These are phyloP conservation scores for Nelumbo lutea DNA, from an alignment of 164 flowering plant genomes.

Conservation along the genomic window DNA sequence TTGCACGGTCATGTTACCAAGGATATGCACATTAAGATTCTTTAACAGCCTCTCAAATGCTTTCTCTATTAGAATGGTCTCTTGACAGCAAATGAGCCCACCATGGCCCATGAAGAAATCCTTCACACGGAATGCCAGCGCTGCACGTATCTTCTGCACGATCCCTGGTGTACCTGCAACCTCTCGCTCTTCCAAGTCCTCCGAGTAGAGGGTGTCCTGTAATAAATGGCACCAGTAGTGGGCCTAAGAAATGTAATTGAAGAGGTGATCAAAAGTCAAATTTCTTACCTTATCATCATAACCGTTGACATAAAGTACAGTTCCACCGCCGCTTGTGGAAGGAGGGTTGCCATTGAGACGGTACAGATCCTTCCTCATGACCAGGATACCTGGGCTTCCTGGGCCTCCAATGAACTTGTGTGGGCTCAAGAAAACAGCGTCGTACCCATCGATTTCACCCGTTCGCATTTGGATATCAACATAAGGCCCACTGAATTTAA, in stretches of 20 bases:
- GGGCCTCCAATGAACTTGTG: constrained; percentile 23
- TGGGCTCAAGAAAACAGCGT: constrained; percentile 17
- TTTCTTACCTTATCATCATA: constrained; percentile 8
- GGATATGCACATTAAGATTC: constrained; percentile 4
- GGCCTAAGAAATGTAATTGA: too few relatives aligned
- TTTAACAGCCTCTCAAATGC: neutral
- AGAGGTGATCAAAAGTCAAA: neutral
- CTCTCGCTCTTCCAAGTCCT: constrained; percentile 13
- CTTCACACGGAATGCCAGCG: constrained; percentile 13
- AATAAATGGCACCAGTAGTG: neutral
- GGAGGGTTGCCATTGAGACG: constrained; percentile 15
- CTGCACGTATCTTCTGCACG: constrained; percentile 18
- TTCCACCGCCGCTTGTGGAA: constrained; percentile 17
- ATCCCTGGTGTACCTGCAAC: constrained; percentile 18
- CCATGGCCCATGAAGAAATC: constrained; percentile 5
- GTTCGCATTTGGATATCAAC: constrained; percentile 15
- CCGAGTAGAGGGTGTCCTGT: constrained; percentile 1
- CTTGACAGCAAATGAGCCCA: constrained; percentile 1
- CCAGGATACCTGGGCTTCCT: constrained; percentile 14
- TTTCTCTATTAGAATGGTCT: constrained; percentile 1
- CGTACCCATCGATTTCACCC: constrained; percentile 13
- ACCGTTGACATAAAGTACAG: constrained; percentile 14
- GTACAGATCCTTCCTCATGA: constrained; percentile 17
- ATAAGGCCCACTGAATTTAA: constrained; percentile 16
- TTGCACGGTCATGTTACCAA: neutral